Percentiles rank a stretch among this genome's conserved stretches.
Conservation (phyloP, 345 rosid species). For the Erysimum cheiranthoides region DNA sequence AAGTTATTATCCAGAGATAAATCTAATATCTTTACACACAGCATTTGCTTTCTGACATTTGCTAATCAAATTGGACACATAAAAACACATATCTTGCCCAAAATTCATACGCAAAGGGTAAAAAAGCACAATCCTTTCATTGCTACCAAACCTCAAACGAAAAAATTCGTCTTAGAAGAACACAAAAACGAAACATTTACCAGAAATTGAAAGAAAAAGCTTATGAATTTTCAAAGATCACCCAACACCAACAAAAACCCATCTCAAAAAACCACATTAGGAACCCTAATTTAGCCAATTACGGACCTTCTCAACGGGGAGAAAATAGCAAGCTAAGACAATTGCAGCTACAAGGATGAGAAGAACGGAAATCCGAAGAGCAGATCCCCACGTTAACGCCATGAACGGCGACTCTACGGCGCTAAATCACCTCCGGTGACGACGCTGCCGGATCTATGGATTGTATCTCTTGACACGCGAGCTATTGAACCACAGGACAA, state of each 20-base stretch:
- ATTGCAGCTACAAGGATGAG: slow-evolving; percentile 69
- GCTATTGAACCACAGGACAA: slow-evolving; percentile 11
- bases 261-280: slow-evolving; percentile 13
- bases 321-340: slow-evolving; percentile 78
- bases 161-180: neutral
- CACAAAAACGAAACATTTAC: neutral
- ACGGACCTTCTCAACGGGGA: slow-evolving; percentile 87
- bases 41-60: slow-evolving; percentile 1
- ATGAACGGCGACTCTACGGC: slow-evolving; percentile 60
- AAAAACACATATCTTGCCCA: slow-evolving; percentile 1
- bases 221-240: slow-evolving; percentile 21
- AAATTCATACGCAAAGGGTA: neutral
- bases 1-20: neutral
- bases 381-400: slow-evolving; percentile 82
- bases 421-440: slow-evolving; percentile 49
- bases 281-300: slow-evolving; percentile 7
- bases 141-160: slow-evolving; percentile 14
- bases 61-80: neutral
- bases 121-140: slow-evolving; percentile 5
- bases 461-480: slow-evolving; percentile 7
- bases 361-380: slow-evolving; percentile 71
- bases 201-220: slow-evolving; percentile 4
- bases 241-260: slow-evolving; percentile 19
- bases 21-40: neutral
- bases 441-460: slow-evolving; percentile 23